These are phyloP conservation scores for Oryza glaberrima DNA, from an alignment of 176 grass and related monocot genomes.

Conservation along the genomic window DNA sequence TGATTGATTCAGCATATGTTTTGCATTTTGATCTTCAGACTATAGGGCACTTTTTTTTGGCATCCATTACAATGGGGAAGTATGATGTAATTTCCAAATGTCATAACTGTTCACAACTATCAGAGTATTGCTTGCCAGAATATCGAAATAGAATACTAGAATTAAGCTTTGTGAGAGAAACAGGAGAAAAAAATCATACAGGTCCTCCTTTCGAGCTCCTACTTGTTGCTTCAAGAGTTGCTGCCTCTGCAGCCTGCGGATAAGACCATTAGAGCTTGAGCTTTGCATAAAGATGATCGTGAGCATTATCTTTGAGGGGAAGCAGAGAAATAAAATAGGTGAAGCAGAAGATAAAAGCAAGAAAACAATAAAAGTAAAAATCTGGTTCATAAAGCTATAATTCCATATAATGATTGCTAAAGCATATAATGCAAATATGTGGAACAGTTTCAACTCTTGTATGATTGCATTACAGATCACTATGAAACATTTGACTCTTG, in stretches of 20 bases:
- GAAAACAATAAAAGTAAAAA: constrained; percentile 27
- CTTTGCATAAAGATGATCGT: constrained; percentile 13
- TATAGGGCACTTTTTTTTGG: not conserved
- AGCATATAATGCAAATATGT: not conserved
- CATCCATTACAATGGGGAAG: not conserved
- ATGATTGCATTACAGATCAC: not conserved
- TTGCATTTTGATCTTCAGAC: not conserved
- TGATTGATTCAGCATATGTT: not conserved
- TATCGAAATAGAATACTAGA: constrained; percentile 16
- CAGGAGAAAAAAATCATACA: constrained; percentile 56
- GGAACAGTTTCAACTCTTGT: not conserved
- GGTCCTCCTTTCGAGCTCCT: constrained; percentile 77
- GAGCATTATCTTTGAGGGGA: constrained; percentile 1
- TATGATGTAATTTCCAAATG: constrained; percentile 8
- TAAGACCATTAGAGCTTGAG: constrained; percentile 40
- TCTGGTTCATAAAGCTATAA: constrained; percentile 12
- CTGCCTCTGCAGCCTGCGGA: constrained; percentile 74
- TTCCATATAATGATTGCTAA: not conserved
- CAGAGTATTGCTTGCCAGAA: not conserved
- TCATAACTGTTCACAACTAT: not conserved
- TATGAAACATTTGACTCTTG: not conserved
- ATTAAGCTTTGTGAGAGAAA: constrained; percentile 19
- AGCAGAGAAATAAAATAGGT: not conserved
- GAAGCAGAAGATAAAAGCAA: constrained; percentile 25
- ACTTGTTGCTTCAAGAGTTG: constrained; percentile 85